A percentile compares a stretch with the other conserved stretches of the same genome.
phyloP scores from a whole-genome alignment of 1,284 basidiomycete genomes.

The Ceratobasidium sp. region DNA sequence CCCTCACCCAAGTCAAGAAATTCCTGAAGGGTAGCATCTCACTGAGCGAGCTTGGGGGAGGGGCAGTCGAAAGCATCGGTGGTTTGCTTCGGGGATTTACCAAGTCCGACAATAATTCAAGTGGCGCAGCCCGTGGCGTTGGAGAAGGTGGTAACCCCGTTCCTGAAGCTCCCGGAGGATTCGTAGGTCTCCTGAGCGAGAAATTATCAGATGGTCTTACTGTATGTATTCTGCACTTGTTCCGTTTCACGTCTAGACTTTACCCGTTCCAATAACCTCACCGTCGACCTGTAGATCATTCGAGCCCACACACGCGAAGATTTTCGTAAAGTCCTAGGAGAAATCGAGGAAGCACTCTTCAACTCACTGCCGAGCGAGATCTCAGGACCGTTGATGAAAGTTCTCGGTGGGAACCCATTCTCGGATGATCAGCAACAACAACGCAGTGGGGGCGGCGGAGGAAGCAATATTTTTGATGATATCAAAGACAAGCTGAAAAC shows the following conservation, averaged over 20 bases:
- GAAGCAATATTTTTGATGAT: slow-evolving; percentile 35
- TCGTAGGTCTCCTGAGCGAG: slow-evolving; percentile 35
- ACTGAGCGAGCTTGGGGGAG: slow-evolving; percentile 33
- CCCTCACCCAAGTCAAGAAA: slow-evolving; percentile 39
- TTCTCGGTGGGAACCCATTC: slow-evolving; percentile 41
- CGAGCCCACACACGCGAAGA: slow-evolving; percentile 37
- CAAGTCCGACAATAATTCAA: not conserved
- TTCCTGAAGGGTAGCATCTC: slow-evolving; percentile 39
- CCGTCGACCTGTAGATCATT: not conserved
- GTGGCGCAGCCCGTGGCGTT: slow-evolving; percentile 21
- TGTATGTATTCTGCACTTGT: not conserved
- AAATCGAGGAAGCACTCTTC: slow-evolving; percentile 40
- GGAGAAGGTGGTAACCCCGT: not conserved
- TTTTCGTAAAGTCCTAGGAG: slow-evolving; percentile 37
- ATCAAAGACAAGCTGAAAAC: slow-evolving; percentile 39
- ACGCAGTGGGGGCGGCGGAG: slow-evolving; percentile 15
- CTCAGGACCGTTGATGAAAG: slow-evolving; percentile 35
- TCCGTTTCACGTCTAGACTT: not conserved
- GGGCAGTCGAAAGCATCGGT: slow-evolving; percentile 35
- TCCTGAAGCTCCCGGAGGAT: slow-evolving; percentile 28
- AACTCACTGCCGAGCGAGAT: slow-evolving; percentile 37
- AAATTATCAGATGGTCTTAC: slow-evolving; percentile 40
- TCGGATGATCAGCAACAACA: slow-evolving; percentile 11
- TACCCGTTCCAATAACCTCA: not conserved
- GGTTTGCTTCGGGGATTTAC: slow-evolving; percentile 32